Base-by-base conservation (phyloP, 345 rosid species). In the Geranium brycei region DNA sequence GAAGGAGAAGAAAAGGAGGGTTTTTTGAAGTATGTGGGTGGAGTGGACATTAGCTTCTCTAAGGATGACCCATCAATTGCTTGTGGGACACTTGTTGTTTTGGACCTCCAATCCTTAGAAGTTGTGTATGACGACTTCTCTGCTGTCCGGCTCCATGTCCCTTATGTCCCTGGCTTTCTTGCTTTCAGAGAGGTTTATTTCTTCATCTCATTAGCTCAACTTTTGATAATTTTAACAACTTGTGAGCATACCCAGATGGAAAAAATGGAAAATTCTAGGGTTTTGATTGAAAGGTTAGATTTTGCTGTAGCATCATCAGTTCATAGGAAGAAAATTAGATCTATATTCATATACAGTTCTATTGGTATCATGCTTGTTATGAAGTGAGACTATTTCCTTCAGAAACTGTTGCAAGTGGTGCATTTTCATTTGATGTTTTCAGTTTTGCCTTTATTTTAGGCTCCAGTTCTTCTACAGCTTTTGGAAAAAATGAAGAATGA, bases 31-130 rank as follows among this genome's bases (percentile, higher is more conserved):
- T 87, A 82, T 73, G 82, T 92, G n/a, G 98, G 95, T 14, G 97
- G 99, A 31, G 95, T 86, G 2, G 99, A 93, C 66, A 76, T 92
- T 71, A 90, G 95, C 83, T 90, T 80, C 80, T 76, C 81, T 17
- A 89, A 82, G 78, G 83, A 89, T 51, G 87, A 85, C 23, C 71
- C 85, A 1, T 83, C 86, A 0, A 35, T 82, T 68, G 99, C 91
- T 0, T 90, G 90, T 62, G 96, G 83, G 35, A 74, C 83, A 57
- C 83, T 93, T 53, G 91, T 90, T 60, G 90, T 90, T 66, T 75
- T 87, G 70, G 83, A 87, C 69, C 65, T 90, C 31, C 71, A 59
- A 17, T 71, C 80, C 70, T 75, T 80, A 12, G 64, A 71, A 65
- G 76, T 86, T 8, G 81, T 90, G 55, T 77, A 83, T 64, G 72